These are phyloP conservation scores for Alternaria sp. DNA, from an alignment of 2,329 filamentous ascomycete genomes.

Conservation along the genomic window DNA sequence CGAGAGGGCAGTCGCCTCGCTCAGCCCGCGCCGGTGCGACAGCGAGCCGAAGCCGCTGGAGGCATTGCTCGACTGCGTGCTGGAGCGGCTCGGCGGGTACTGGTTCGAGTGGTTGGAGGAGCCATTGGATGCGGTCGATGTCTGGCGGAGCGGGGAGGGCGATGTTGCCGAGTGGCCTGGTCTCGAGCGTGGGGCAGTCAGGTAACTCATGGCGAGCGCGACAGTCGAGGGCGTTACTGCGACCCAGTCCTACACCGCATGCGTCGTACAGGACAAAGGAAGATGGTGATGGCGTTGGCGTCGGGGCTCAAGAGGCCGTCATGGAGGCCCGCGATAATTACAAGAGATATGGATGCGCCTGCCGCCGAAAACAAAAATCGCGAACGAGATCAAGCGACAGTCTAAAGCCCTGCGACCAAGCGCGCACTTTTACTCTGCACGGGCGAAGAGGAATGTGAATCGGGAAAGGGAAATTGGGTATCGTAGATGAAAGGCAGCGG, in stretches of 20 bases:
- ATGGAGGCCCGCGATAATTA: conserved; percentile 34
- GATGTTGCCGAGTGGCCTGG: conserved; percentile 48
- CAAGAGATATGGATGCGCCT: conserved; percentile 31
- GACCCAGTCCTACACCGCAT: conserved; percentile 30
- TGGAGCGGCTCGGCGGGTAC: conserved; percentile 66
- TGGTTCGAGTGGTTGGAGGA: conserved; percentile 70
- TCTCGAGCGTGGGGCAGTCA: conserved; percentile 47
- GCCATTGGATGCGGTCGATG: conserved; percentile 73
- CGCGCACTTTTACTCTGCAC: conserved; percentile 26
- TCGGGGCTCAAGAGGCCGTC: conserved; percentile 34
- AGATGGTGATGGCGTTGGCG: conserved; percentile 10
- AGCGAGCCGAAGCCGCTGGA: conserved; percentile 60
- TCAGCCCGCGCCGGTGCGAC: conserved; percentile 76
- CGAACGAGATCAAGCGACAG: conserved; percentile 14
- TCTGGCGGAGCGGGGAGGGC: conserved; percentile 62
- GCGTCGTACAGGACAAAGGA: conserved; percentile 31
- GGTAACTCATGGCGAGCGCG: conserved; percentile 46
- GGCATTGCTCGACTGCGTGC: conserved; percentile 74
- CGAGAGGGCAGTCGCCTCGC: conserved; percentile 69
- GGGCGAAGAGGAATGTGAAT: conserved; percentile 38
- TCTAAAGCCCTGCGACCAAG: conserved; percentile 30
- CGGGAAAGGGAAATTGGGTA: conserved; percentile 13
- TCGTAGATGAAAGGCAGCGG: conserved; percentile 28
- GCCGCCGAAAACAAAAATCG: conserved; percentile 24
- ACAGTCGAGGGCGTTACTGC: conserved; percentile 14